Evolutionary conservation across 2,329 filamentous ascomycete genomes (phyloP).

Genomic region (Talaromyces sp.): DNA sequence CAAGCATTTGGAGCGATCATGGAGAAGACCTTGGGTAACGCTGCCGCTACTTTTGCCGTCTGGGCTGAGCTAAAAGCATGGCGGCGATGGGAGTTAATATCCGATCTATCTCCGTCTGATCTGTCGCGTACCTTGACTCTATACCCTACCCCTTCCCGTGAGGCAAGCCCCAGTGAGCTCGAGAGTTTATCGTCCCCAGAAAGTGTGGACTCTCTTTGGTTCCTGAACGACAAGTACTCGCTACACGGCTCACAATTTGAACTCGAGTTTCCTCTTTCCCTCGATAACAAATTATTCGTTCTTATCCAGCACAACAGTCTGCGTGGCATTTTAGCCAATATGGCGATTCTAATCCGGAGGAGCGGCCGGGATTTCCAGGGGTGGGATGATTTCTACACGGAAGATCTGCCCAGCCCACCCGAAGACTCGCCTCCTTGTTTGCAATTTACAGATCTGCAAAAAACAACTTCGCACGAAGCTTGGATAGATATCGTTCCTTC

Average conservation of each 20-base stretch:
- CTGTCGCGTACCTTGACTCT: neutral
- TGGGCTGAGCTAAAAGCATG: conserved; percentile 14
- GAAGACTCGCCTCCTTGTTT: conserved; percentile 1
- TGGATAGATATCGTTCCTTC: conserved; percentile 16
- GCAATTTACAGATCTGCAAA: conserved; percentile 11
- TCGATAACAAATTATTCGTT: conserved; percentile 11
- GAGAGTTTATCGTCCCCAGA: neutral
- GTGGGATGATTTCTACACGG: conserved; percentile 15
- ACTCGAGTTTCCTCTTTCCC: conserved; percentile 7
- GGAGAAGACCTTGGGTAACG: conserved; percentile 1
- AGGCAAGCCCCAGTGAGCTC: neutral
- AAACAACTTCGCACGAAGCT: conserved; percentile 10
- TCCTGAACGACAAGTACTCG: conserved; percentile 2
- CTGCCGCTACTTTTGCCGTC: conserved; percentile 1
- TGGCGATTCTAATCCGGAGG: conserved; percentile 11
- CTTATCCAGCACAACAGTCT: conserved; percentile 15
- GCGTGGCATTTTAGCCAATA: conserved; percentile 11
- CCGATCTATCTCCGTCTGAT: neutral
- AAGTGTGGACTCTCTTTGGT: neutral
- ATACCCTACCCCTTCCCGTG: neutral
- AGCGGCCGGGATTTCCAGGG: conserved; percentile 12
- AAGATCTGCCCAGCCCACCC: conserved; percentile 3
- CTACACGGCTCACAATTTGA: conserved; percentile 7
- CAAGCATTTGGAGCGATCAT: conserved; percentile 3
- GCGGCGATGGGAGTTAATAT: conserved; percentile 10